Conservation (phyloP, 257 asterid species). For the Linaria vulgaris region DNA sequence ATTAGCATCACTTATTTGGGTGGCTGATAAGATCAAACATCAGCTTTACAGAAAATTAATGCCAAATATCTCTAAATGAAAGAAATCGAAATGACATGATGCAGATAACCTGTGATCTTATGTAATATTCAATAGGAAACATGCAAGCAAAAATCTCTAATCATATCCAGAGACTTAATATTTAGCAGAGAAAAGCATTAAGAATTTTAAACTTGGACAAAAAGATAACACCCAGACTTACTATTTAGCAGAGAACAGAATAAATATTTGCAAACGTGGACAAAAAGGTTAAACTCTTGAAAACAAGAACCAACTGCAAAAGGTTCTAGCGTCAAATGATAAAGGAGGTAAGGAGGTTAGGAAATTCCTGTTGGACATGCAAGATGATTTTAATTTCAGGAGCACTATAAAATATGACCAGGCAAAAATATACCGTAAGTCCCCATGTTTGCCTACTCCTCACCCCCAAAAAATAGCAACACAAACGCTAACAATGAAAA, state of each 20-base stretch:
- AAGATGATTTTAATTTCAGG: neutral
- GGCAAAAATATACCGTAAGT: neutral
- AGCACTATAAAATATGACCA: neutral
- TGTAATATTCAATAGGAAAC: slow-evolving; percentile 5
- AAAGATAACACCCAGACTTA: no score
- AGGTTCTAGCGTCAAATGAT: slow-evolving; percentile 9
- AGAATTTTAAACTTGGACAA: no score
- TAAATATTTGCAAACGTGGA: slow-evolving; percentile 9
- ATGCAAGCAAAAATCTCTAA: slow-evolving; percentile 1
- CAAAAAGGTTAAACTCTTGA: slow-evolving; percentile 7
- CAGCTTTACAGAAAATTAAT: slow-evolving; percentile 13
- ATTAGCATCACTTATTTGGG: slow-evolving; percentile 19
- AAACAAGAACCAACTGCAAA: slow-evolving; percentile 6
- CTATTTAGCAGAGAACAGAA: slow-evolving; percentile 13
- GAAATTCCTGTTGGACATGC: neutral
- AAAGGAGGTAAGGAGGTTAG: slow-evolving; percentile 9
- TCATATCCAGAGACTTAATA: slow-evolving; percentile 1
- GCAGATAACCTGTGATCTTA: slow-evolving; percentile 11
- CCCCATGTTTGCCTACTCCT: no score
- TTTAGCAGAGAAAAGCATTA: slow-evolving; percentile 17
- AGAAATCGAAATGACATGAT: neutral
- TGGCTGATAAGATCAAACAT: slow-evolving; percentile 19
- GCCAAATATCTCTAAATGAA: neutral
- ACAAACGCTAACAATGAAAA: neutral
- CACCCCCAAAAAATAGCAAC: neutral